Conservation (phyloP, 495 filamentous ascomycete genomes). For the Aspergillus sclerotiicarbonarius region DNA sequence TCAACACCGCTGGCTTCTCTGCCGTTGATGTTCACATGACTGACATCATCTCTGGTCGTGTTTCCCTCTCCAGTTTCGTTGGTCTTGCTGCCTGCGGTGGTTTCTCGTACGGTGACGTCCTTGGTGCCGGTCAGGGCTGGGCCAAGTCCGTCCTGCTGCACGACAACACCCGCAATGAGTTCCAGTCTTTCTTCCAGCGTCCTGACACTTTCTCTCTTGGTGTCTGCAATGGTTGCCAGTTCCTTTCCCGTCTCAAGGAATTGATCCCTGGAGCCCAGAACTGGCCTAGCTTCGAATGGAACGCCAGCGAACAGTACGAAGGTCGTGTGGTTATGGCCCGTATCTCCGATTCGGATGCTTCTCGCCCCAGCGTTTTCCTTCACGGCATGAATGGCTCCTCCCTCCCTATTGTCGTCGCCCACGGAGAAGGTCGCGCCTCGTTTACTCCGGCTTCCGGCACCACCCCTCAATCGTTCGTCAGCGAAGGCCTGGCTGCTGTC, state of each 20-base stretch:
- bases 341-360: slow-evolving; percentile 58
- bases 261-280: slow-evolving; percentile 80
- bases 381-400: slow-evolving; percentile 83
- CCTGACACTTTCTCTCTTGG: slow-evolving; percentile 89
- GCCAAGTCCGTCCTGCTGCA: slow-evolving; percentile 91
- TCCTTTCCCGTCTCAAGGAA: slow-evolving; percentile 78
- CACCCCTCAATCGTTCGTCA: slow-evolving; percentile 51
- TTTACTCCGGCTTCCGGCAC: slow-evolving; percentile 54
- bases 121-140: slow-evolving; percentile 94
- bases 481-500: slow-evolving; percentile 64
- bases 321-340: slow-evolving; percentile 86
- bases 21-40: slow-evolving; percentile 97
- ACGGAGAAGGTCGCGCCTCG: slow-evolving; percentile 85
- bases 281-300: slow-evolving; percentile 88
- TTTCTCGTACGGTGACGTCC: slow-evolving; percentile 95
- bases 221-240: slow-evolving; percentile 98
- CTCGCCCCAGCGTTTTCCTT: slow-evolving; percentile 77
- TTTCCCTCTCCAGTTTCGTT: slow-evolving; percentile 75
- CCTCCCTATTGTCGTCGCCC: slow-evolving; percentile 84
- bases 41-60: slow-evolving; percentile 74
- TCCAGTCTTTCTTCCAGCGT: slow-evolving; percentile 82
- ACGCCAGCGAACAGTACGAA: slow-evolving; percentile 89
- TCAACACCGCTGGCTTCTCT: slow-evolving; percentile 86
- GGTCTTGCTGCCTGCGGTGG: slow-evolving; percentile 94
- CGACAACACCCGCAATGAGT: slow-evolving; percentile 69